Percentiles rank a stretch among this genome's conserved stretches.
These are phyloP conservation scores for Pterulicium gracile DNA, from an alignment of 1,284 basidiomycete species.

Conservation along the genomic window DNA sequence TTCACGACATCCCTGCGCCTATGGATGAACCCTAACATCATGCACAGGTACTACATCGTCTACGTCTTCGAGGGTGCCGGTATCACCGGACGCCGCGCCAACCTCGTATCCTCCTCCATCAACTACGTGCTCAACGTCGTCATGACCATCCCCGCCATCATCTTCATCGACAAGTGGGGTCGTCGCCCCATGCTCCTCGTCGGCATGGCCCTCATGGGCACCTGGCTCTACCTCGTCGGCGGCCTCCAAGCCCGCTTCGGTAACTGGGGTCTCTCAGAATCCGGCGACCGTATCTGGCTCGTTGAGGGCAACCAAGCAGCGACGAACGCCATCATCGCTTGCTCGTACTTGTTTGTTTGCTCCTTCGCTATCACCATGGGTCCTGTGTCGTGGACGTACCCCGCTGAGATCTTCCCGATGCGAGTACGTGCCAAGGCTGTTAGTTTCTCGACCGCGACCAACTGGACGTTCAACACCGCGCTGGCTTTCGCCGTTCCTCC, in stretches of 20 bases:
- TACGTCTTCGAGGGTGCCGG: slow-evolving; percentile 73
- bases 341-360: slow-evolving; percentile 68
- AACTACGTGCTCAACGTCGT: slow-evolving; percentile 71
- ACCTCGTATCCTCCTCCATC: slow-evolving; percentile 61
- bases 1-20: background rate
- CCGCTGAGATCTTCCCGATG: slow-evolving; percentile 59
- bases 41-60: slow-evolving; percentile 55
- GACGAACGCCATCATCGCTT: slow-evolving; percentile 65
- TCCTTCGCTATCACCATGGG: slow-evolving; percentile 70
- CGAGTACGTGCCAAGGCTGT: slow-evolving; percentile 68
- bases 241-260: slow-evolving; percentile 62
- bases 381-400: slow-evolving; percentile 62
- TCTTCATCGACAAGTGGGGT: slow-evolving; percentile 72
- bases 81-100: slow-evolving; percentile 55
- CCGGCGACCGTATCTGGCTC: slow-evolving; percentile 44
- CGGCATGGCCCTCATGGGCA: slow-evolving; percentile 59
- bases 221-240: slow-evolving; percentile 69
- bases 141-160: slow-evolving; percentile 64
- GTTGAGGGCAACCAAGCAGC: slow-evolving; percentile 41
- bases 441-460: slow-evolving; percentile 44
- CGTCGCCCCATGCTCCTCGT: slow-evolving; percentile 65
- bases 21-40: background rate
- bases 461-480: slow-evolving; percentile 69
- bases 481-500: slow-evolving; percentile 59
- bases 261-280: slow-evolving; percentile 37